Percentiles rank a stretch among this genome's conserved stretches.
Conservation (phyloP, 1,284 basidiomycete genomes). For the Sporisorium iseilematis-ciliati region DNA sequence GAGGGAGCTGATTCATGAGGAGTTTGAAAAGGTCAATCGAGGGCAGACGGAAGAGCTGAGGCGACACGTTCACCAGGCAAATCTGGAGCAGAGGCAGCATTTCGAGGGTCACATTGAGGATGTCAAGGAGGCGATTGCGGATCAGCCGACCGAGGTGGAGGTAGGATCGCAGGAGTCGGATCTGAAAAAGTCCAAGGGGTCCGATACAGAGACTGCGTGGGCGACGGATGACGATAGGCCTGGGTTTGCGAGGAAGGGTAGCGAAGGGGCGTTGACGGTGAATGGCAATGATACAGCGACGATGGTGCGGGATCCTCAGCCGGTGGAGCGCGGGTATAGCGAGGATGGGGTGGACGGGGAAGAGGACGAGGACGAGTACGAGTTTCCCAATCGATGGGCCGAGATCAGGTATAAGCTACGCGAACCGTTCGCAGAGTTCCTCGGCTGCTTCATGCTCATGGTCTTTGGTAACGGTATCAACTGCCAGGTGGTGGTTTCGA, state of each 20-base stretch:
- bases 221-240: slow-evolving; percentile 18
- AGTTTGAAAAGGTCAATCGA: slow-evolving; percentile 44
- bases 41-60: slow-evolving; percentile 50
- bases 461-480: slow-evolving; percentile 65
- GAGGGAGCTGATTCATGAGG: slow-evolving; percentile 53
- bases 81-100: slow-evolving; percentile 25
- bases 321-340: slow-evolving; percentile 30
- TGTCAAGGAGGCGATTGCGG: slow-evolving; percentile 30
- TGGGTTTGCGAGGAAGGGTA: slow-evolving; percentile 13
- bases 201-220: slow-evolving; percentile 16
- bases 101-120: slow-evolving; percentile 31
- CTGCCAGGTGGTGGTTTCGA: slow-evolving; percentile 56
- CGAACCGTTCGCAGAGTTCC: slow-evolving; percentile 61
- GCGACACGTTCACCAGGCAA: slow-evolving; percentile 32
- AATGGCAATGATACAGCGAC: neutral
- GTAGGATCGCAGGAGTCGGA: slow-evolving; percentile 10
- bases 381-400: slow-evolving; percentile 61
- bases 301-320: slow-evolving; percentile 28
- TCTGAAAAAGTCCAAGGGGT: slow-evolving; percentile 13
- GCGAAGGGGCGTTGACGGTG: slow-evolving; percentile 19
- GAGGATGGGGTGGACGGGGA: slow-evolving; percentile 14
- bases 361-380: slow-evolving; percentile 33
- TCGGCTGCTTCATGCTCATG: slow-evolving; percentile 60
- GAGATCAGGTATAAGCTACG: slow-evolving; percentile 53
- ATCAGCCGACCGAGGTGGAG: slow-evolving; percentile 9